phyloP scores from a whole-genome alignment of 805 yeast genomes.

The Groenewaldozyma salmanticensis region DNA sequence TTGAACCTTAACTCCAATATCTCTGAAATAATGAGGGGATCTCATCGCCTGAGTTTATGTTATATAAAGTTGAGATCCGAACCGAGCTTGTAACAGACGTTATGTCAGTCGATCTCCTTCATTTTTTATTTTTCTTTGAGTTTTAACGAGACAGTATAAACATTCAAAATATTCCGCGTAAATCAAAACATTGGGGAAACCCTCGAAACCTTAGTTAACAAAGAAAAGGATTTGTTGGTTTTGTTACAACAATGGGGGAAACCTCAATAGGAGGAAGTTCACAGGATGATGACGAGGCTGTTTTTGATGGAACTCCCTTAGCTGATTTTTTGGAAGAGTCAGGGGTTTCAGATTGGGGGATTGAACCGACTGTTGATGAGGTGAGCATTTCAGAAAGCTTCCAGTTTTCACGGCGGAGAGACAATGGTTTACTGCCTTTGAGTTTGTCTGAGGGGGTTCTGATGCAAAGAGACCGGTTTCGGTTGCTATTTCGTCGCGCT shows the following conservation, averaged over 20 bases:
- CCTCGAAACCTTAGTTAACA: no score
- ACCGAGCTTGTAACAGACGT: no score
- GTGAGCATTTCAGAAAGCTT: background rate
- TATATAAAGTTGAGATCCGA: no score
- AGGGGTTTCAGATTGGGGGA: slow-evolving; percentile 27
- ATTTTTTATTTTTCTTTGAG: no score
- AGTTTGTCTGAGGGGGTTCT: background rate
- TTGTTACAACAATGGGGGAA: background rate
- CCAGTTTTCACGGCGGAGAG: background rate
- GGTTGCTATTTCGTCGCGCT: slow-evolving; percentile 18
- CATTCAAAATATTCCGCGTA: no score
- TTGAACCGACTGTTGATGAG: slow-evolving; percentile 15
- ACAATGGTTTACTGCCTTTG: background rate
- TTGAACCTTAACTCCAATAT: no score
- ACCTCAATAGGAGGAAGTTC: background rate
- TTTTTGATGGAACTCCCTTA: slow-evolving; percentile 25
- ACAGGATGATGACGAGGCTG: slow-evolving; percentile 8
- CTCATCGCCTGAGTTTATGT: no score
- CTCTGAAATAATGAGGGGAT: no score
- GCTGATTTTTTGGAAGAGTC: slow-evolving; percentile 19
- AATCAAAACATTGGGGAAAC: no score
- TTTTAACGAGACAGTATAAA: no score
- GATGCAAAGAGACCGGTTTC: slow-evolving; percentile 16
- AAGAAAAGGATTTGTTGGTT: no score
- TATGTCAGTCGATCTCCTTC: no score